Percentiles rank a stretch among this genome's conserved stretches.
These are phyloP conservation scores for Metschnikowia santaceciliae DNA, from an alignment of 805 yeast genomes.

Conservation along the genomic window DNA sequence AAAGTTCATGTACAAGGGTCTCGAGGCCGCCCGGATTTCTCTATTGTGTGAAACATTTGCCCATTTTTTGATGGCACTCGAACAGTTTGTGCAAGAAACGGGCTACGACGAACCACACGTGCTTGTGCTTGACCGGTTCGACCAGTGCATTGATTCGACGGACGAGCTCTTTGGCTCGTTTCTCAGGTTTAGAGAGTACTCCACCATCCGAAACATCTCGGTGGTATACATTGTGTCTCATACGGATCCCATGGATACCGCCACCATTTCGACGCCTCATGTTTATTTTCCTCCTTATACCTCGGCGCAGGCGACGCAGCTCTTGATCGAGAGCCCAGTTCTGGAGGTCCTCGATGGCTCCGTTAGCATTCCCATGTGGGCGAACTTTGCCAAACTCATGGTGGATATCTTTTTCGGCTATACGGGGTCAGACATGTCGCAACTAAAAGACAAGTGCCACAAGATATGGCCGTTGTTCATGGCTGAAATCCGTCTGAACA, in stretches of 20 bases:
- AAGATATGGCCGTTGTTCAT: conserved; percentile 34
- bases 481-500: conserved; percentile 23
- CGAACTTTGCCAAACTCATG: conserved; percentile 40
- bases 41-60: conserved; percentile 39
- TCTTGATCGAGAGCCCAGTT: conserved; percentile 20
- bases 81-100: conserved; percentile 32
- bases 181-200: conserved; percentile 41
- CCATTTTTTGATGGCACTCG: conserved; percentile 38
- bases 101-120: conserved; percentile 35
- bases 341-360: conserved; percentile 5
- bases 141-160: conserved; percentile 42
- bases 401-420: conserved; percentile 44
- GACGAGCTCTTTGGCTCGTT: conserved; percentile 40
- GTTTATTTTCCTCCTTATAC: conserved; percentile 38
- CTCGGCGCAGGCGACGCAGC: conserved; percentile 32
- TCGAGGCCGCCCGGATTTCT: conserved; percentile 23
- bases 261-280: conserved; percentile 39
- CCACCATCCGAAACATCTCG: conserved; percentile 27
- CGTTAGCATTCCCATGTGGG: conserved; percentile 29
- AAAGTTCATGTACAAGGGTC: conserved; percentile 24
- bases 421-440: conserved; percentile 41
- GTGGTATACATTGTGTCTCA: conserved; percentile 40
- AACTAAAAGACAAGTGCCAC: conserved; percentile 29
- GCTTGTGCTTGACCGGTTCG: conserved; percentile 46
- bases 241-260: conserved; percentile 34